These are phyloP conservation scores for Saccharum hybrid DNA, from an alignment of 202 grass and related monocot species.

Conservation along the genomic window DNA sequence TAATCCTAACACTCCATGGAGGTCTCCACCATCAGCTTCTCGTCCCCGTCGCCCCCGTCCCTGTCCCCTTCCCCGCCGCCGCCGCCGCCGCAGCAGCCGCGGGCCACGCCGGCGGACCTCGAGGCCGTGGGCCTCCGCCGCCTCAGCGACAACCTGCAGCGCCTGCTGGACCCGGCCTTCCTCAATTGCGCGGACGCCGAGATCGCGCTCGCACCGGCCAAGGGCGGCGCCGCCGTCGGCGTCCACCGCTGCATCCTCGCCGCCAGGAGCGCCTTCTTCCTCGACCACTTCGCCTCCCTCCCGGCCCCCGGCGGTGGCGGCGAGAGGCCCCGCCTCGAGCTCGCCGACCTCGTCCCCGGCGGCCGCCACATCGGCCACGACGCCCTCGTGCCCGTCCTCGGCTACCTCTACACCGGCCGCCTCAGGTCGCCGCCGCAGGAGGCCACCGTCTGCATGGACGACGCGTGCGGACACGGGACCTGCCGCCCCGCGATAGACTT, in stretches of 20 bases:
- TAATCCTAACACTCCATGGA: slow-evolving; percentile 37
- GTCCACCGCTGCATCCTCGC: slow-evolving; percentile 79
- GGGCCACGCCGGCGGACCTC: slow-evolving; percentile 34
- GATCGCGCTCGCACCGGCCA: slow-evolving; percentile 45
- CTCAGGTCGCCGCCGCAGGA: slow-evolving; percentile 57
- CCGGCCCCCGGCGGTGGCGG: not conserved
- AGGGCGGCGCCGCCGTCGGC: slow-evolving; percentile 46
- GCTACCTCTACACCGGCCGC: slow-evolving; percentile 72
- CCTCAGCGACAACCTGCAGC: slow-evolving; percentile 66
- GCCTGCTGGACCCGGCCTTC: slow-evolving; percentile 68
- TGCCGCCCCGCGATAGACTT: slow-evolving; percentile 77
- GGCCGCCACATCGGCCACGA: slow-evolving; percentile 61
- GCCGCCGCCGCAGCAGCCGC: not conserved
- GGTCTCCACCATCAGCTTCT: slow-evolving; percentile 54
- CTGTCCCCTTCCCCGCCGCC: not conserved
- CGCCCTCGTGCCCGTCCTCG: slow-evolving; percentile 62
- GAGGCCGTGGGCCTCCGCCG: slow-evolving; percentile 52
- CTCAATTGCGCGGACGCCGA: slow-evolving; percentile 71
- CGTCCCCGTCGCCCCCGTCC: slow-evolving; percentile 32
- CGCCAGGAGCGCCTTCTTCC: slow-evolving; percentile 76
- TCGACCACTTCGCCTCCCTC: slow-evolving; percentile 53
- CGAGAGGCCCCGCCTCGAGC: slow-evolving; percentile 47
- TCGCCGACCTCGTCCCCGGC: slow-evolving; percentile 52
- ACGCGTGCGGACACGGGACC: slow-evolving; percentile 52
- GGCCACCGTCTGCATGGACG: slow-evolving; percentile 60